Evolutionary conservation across 164 flowering plant species (phyloP), one percentile per base, ranked within the genome.

Genomic region (Saururus chinensis): DNA sequence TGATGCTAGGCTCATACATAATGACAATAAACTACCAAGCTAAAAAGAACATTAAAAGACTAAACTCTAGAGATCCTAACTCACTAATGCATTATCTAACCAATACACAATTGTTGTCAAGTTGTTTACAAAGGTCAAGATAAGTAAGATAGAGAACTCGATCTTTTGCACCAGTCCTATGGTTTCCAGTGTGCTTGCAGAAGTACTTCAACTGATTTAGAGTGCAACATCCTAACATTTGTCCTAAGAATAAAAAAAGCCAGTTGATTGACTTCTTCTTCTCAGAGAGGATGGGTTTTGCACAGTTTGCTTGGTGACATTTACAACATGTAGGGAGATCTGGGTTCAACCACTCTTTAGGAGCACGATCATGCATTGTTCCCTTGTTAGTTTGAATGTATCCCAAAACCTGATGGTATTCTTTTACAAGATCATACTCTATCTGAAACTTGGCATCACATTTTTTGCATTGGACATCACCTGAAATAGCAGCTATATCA

Each of bases 391-490:
- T 24, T 0, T 7, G 26, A 0, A 88, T 61, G 40, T 45, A 81
- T 0, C 0, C 0, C 11, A 56, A 68, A 0, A 91, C 30, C 40
- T 80, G 80, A 0, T 0, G 0, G 54, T 84, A 80, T 72, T 81
- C 79, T 9, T 59, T 64, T 24, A 19, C 0, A 30, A 88, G 51
- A 51, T 82, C 71, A 48, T 56, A 78, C 64, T 60, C 77, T 7
- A 82, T 64, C 5, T 51, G 30, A 54, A 64, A 78, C 3, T 10
- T 14, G 1, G 40, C 20, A 53, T 87, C 80, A 64, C 98, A 92
- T 8, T 62, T 49, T 73, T 77, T 84, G 89, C 98, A 88, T 52
- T 81, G 77, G 3, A 85, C n/a, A 79, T 1, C 79, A 77, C 98
- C 96, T 4, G 63, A 9, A 24, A 88, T 73, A 0, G 52, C 56